Evolutionary conservation across 2,329 filamentous ascomycete genomes (phyloP).

Genomic region (Alternaria ventricosa): DNA sequence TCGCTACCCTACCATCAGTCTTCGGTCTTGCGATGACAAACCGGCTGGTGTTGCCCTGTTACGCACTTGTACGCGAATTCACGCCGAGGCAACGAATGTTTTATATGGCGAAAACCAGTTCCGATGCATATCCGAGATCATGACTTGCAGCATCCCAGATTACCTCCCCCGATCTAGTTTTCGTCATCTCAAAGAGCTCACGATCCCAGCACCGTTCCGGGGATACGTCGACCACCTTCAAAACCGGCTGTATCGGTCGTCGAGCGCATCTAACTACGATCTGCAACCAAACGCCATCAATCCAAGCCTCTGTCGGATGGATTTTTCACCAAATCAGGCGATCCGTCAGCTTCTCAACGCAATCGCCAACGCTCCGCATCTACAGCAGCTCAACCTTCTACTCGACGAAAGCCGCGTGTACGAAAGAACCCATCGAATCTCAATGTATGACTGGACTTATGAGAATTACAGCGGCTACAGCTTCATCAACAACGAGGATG

Average conservation of each 20-base stretch:
- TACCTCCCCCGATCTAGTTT: neutral
- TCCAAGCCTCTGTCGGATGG: neutral
- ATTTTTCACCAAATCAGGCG: accelerated
- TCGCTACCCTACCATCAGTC: neutral
- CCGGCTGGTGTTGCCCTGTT: neutral
- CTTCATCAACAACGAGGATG: neutral
- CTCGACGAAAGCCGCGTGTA: no score
- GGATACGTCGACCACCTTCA: no score
- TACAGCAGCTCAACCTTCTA: neutral
- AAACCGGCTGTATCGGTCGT: no score
- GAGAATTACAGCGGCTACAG: no score
- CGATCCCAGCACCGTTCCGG: neutral
- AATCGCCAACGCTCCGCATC: neutral
- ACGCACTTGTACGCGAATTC: neutral
- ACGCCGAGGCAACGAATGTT: neutral
- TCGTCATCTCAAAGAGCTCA: neutral
- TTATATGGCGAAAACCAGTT: neutral
- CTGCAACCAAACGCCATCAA: neutral
- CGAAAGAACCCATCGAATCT: no score
- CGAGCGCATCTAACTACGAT: neutral
- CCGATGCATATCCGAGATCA: neutral
- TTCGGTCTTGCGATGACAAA: neutral
- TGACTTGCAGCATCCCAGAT: neutral
- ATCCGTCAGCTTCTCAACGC: neutral
- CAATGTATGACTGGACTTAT: no score